These are phyloP conservation scores for Aphanocladium album DNA, from an alignment of 2,329 filamentous ascomycete species.

Conservation along the genomic window DNA sequence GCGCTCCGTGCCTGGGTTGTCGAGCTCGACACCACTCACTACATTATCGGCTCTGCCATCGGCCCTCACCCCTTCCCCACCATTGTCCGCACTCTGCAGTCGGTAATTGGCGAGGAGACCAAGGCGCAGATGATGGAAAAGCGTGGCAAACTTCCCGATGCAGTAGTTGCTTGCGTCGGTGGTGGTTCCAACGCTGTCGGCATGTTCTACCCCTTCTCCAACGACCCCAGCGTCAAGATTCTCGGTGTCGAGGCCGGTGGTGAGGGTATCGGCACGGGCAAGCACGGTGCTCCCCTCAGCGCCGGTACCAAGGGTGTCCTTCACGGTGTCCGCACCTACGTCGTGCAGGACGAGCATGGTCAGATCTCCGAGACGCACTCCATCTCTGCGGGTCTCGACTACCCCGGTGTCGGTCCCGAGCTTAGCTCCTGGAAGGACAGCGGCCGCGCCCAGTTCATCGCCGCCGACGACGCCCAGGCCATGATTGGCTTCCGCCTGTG, in stretches of 20 bases:
- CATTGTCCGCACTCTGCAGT: constrained; percentile 96
- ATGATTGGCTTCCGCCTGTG: constrained; percentile 82
- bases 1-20: constrained; percentile 92
- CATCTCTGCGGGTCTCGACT: constrained; percentile 92
- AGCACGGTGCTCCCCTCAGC: constrained; percentile 83
- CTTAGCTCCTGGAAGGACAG: constrained; percentile 89
- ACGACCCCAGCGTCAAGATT: constrained; percentile 79
- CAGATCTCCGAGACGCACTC: constrained; percentile 96
- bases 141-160: constrained; percentile 85
- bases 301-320: constrained; percentile 87
- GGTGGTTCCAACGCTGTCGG: constrained; percentile 92
- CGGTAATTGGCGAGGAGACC: constrained; percentile 91
- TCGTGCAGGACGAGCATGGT: constrained; percentile 86
- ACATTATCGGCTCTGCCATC: constrained; percentile 96
- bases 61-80: constrained; percentile 97
- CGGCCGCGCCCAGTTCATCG: constrained; percentile 79
- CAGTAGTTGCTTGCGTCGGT: constrained; percentile 93
- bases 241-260: constrained; percentile 93
- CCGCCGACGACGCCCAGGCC: constrained; percentile 86
- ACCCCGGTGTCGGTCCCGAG: constrained; percentile 94
- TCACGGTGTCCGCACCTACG: constrained; percentile 92
- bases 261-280: constrained; percentile 78
- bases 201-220: constrained; percentile 96
- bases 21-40: constrained; percentile 88
- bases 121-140: constrained; percentile 84